Conservation (phyloP, 331 rosid species). For the Acacia pycnantha region DNA sequence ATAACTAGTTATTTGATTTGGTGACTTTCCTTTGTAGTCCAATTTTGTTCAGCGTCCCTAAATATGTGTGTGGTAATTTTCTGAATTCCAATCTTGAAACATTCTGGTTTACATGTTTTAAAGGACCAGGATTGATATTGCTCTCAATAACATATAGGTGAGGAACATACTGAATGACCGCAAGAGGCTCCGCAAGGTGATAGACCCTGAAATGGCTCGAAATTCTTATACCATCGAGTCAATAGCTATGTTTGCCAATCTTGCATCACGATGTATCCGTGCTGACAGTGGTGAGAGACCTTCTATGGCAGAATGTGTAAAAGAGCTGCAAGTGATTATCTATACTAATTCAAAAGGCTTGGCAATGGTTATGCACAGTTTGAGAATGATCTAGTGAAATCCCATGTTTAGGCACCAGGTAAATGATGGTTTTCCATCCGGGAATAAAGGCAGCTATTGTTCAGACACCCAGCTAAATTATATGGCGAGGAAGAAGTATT, state of each 20-base stretch:
- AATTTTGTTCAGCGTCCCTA: neutral
- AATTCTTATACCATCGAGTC: constrained; percentile 68
- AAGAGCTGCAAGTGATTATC: constrained; percentile 59
- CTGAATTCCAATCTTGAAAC: neutral
- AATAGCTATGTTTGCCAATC: constrained; percentile 62
- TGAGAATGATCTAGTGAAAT: constrained; percentile 40
- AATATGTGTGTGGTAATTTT: neutral
- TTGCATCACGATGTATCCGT: constrained; percentile 81
- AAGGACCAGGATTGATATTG: neutral
- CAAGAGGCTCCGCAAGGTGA: constrained; percentile 70
- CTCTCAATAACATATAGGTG: constrained; percentile 44
- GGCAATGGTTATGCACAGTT: constrained; percentile 41
- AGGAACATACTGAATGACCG: constrained; percentile 61
- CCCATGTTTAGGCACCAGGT: constrained; percentile 6
- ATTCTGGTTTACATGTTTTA: neutral
- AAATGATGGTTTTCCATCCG: neutral
- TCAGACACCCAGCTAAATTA: constrained; percentile 19
- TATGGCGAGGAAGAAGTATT: neutral
- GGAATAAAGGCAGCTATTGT: constrained; percentile 1
- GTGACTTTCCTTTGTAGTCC: neutral
- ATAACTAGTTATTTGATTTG: neutral
- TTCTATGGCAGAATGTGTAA: constrained; percentile 65
- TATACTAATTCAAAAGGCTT: constrained; percentile 56
- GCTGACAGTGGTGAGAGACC: constrained; percentile 71
- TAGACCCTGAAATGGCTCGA: constrained; percentile 67